Evolutionary conservation across 805 yeast genomes (phyloP).

Genomic region (Kazachstania martiniae): DNA sequence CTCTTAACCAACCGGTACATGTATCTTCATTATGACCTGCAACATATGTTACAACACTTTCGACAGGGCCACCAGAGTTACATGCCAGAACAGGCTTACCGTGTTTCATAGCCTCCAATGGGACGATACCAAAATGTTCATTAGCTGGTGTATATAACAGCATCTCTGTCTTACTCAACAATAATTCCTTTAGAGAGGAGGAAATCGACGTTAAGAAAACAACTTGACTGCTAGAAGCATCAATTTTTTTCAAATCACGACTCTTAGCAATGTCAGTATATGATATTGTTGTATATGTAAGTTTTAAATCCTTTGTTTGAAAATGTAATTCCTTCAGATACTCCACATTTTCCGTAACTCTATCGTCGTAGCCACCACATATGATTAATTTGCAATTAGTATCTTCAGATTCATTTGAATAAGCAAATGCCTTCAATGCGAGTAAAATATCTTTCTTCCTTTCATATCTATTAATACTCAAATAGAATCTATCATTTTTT

Average conservation of each 20-base stretch:
- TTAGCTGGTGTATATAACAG: slow-evolving; percentile 80
- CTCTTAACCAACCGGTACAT: slow-evolving; percentile 58
- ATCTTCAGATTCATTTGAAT: slow-evolving; percentile 23
- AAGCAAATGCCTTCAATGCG: slow-evolving; percentile 60
- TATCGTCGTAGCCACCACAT: slow-evolving; percentile 85
- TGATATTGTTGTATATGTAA: slow-evolving; percentile 37
- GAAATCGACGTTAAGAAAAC: slow-evolving; percentile 76
- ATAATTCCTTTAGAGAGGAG: slow-evolving; percentile 48
- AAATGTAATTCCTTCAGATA: slow-evolving; percentile 52
- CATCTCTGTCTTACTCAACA: slow-evolving; percentile 46
- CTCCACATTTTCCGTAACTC: slow-evolving; percentile 65
- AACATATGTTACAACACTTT: slow-evolving; percentile 38
- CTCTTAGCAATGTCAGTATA: slow-evolving; percentile 19
- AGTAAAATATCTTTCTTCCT: slow-evolving; percentile 70
- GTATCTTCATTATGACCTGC: slow-evolving; percentile 19
- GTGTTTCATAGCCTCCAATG: slow-evolving; percentile 84
- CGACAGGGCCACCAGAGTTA: slow-evolving; percentile 87
- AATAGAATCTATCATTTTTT: slow-evolving; percentile 31
- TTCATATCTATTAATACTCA: slow-evolving; percentile 86
- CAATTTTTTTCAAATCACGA: slow-evolving; percentile 5
- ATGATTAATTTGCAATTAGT: slow-evolving; percentile 44
- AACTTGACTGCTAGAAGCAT: slow-evolving; percentile 36
- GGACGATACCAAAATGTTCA: slow-evolving; percentile 97
- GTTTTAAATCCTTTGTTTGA: slow-evolving; percentile 34
- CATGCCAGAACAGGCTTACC: slow-evolving; percentile 80